phyloP scores from a whole-genome alignment of 768 basidiomycete genomes.

The Suillus paluster region DNA sequence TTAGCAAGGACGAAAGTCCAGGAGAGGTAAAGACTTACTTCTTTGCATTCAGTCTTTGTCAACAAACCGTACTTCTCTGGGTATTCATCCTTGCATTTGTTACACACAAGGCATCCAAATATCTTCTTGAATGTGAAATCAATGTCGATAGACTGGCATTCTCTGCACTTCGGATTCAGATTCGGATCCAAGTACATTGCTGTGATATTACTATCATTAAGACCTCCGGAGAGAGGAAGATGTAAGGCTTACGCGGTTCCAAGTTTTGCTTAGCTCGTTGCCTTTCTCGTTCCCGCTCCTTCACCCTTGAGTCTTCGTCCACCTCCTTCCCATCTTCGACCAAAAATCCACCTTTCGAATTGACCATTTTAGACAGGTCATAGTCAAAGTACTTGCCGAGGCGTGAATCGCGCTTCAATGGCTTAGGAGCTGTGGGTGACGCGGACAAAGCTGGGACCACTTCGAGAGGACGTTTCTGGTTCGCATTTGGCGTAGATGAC shows the following conservation, averaged over 20 bases:
- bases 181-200: constrained; percentile 78
- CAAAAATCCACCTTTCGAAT: constrained; percentile 95
- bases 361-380: constrained; percentile 95
- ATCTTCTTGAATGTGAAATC: constrained; percentile 82
- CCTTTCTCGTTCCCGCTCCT: constrained; percentile 82
- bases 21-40: constrained; percentile 51
- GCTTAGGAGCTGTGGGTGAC: constrained; percentile 60
- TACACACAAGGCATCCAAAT: constrained; percentile 87
- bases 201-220: constrained; percentile 33
- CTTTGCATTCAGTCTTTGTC: constrained; percentile 98
- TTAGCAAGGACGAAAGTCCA: constrained; percentile 6
- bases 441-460: constrained; percentile 60
- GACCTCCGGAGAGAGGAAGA: constrained; percentile 3
- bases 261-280: constrained; percentile 74
- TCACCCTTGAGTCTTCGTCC: constrained; percentile 73
- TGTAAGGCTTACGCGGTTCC: constrained; percentile 65
- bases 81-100: constrained; percentile 84
- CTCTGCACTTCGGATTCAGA: constrained; percentile 81
- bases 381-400: constrained; percentile 96
- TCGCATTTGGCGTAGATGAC: constrained; percentile 59
- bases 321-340: constrained; percentile 86
- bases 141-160: constrained; percentile 89
- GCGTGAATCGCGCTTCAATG: constrained; percentile 72
- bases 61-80: constrained; percentile 94
- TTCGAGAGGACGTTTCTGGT: constrained; percentile 75